These are phyloP conservation scores for Dactylellina drechsleri DNA, from an alignment of 2,329 filamentous ascomycete genomes.

Conservation along the genomic window DNA sequence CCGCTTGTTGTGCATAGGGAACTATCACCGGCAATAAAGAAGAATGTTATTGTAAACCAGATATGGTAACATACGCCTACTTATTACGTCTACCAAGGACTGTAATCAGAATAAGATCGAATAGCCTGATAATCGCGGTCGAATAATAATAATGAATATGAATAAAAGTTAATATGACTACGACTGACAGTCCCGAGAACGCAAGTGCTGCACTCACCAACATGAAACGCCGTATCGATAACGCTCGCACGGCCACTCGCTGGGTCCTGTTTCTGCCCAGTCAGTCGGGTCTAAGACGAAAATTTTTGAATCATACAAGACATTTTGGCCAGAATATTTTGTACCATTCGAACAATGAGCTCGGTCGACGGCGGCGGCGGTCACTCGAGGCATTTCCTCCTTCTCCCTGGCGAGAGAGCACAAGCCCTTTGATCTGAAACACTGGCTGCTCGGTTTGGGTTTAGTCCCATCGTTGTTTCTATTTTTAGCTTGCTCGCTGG, in stretches of 20 bases:
- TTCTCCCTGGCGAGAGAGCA: constrained; percentile 1
- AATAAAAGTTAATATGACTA: too few relatives aligned
- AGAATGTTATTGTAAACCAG: too few relatives aligned
- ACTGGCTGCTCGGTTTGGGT: constrained; percentile 36
- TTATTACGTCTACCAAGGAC: too few relatives aligned
- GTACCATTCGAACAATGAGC: background rate
- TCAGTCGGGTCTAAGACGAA: background rate
- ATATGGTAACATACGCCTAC: too few relatives aligned
- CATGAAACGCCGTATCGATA: constrained; percentile 35
- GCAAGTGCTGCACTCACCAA: background rate
- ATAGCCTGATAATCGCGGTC: too few relatives aligned
- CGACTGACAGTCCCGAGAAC: too few relatives aligned
- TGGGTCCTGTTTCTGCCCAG: background rate
- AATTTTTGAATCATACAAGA: constrained; percentile 3
- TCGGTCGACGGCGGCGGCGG: background rate
- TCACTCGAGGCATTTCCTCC: constrained; percentile 44
- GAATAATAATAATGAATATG: too few relatives aligned
- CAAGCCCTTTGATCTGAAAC: constrained; percentile 41
- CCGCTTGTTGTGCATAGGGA: too few relatives aligned
- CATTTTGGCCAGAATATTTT: background rate
- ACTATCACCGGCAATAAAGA: too few relatives aligned
- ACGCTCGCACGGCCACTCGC: background rate
- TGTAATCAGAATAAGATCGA: too few relatives aligned
- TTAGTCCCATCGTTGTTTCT: constrained; percentile 37
- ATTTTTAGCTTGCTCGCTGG: constrained; percentile 23